These are phyloP conservation scores for Hemisphaericaspora subhashii DNA, from an alignment of 1,139 yeast genomes.

Conservation along the genomic window DNA sequence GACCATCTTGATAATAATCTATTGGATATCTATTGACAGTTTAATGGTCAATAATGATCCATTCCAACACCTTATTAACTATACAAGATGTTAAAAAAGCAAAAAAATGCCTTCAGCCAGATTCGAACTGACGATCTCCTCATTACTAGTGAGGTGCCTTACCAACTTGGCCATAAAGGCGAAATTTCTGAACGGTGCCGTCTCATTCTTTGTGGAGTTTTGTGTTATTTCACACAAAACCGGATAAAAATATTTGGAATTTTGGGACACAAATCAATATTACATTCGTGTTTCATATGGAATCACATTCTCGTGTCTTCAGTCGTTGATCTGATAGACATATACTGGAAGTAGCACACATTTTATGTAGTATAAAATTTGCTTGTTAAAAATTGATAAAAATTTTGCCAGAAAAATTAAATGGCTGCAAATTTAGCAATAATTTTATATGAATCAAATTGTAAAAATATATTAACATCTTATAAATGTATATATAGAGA, in stretches of 20 bases:
- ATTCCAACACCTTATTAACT: too few species aligned
- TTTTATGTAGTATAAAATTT: background rate
- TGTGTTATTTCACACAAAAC: background rate
- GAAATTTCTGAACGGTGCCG: background rate
- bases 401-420: background rate
- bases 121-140: conserved; percentile 88
- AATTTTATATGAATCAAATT: too few species aligned
- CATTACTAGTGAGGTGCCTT: conserved; percentile 92
- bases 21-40: background rate
- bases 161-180: conserved; percentile 80
- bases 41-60: background rate
- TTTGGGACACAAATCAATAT: background rate
- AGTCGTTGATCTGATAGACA: too few species aligned
- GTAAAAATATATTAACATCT: too few species aligned
- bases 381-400: too few species aligned
- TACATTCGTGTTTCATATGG: too few species aligned
- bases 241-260: background rate
- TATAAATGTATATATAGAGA: background rate
- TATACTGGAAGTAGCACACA: too few species aligned
- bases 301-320: too few species aligned
- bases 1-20: too few species aligned
- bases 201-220: background rate
- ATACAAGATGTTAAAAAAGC: background rate
- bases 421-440: background rate
- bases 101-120: conserved; percentile 69